Evolutionary conservation across 257 asterid species (phyloP).

Genomic region (Coffea canephora): DNA sequence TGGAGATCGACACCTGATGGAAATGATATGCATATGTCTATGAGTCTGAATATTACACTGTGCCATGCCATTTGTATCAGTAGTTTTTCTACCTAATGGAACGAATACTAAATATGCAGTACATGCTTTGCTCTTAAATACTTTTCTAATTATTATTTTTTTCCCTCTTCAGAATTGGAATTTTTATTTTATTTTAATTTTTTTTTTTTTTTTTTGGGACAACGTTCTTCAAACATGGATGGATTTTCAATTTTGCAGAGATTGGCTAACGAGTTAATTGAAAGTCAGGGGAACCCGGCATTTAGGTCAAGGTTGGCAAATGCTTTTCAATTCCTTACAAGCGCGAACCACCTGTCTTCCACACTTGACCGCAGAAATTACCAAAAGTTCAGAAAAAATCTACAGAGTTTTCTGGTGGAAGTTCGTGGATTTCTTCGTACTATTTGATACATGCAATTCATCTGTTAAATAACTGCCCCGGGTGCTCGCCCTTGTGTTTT

Average conservation of each 20-base stretch:
- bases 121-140: not conserved
- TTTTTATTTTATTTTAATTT: too few relatives aligned
- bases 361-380: constrained; percentile 74
- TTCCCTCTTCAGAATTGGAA: too few relatives aligned
- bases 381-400: constrained; percentile 84
- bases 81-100: not conserved
- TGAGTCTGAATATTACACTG: not conserved
- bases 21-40: not conserved
- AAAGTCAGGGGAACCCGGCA: constrained; percentile 53
- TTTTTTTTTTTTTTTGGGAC: too few relatives aligned
- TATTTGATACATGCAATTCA: constrained; percentile 32
- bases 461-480: not conserved
- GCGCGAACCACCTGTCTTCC: constrained; percentile 69
- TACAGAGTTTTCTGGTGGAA: constrained; percentile 66
- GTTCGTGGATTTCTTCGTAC: constrained; percentile 94
- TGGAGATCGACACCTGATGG: not conserved
- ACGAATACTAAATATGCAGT: not conserved
- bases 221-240: not conserved
- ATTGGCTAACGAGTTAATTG: constrained; percentile 66
- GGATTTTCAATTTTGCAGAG: constrained; percentile 41
- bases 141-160: not conserved
- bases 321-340: constrained; percentile 74
- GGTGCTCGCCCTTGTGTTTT: not conserved
- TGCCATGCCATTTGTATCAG: not conserved
- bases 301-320: constrained; percentile 68